These are phyloP conservation scores for Zymoseptoria tritici DNA, from an alignment of 2,329 filamentous ascomycete genomes.

Conservation along the genomic window DNA sequence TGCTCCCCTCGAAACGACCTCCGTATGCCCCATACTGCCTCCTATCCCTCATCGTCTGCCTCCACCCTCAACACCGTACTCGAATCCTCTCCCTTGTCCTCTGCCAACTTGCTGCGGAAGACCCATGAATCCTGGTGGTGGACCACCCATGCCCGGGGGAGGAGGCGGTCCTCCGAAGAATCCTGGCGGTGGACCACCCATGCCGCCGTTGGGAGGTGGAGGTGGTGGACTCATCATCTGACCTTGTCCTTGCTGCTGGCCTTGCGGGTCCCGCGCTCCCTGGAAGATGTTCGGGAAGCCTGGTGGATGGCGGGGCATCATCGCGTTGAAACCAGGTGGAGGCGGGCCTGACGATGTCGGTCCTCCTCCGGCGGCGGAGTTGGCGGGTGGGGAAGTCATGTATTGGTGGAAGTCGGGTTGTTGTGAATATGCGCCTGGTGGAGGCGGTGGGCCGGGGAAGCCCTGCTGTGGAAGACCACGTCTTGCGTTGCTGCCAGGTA, in stretches of 20 bases:
- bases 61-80: background rate
- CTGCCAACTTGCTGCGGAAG: background rate
- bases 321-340: conserved; percentile 27
- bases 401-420: conserved; percentile 12
- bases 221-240: conserved; percentile 9
- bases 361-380: conserved; percentile 3
- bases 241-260: conserved; percentile 2
- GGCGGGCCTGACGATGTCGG: conserved; percentile 5
- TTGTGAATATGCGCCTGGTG: conserved; percentile 15
- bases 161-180: conserved; percentile 5
- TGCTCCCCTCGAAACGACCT: background rate
- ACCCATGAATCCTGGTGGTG: conserved; percentile 5
- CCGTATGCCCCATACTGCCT: background rate
- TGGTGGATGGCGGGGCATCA: conserved; percentile 27
- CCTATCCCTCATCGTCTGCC: background rate
- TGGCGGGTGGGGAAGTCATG: conserved; percentile 18
- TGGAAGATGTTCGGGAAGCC: conserved; percentile 28
- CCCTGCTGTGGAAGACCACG: conserved; percentile 3
- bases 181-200: conserved; percentile 8
- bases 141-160: background rate
- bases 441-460: conserved; percentile 5
- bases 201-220: background rate
- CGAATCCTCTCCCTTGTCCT: background rate
- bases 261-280: conserved; percentile 15
- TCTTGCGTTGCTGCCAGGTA: conserved; percentile 3